Evolutionary conservation across 805 yeast genomes (phyloP).

Genomic region (Metschnikowia gelsemii): DNA sequence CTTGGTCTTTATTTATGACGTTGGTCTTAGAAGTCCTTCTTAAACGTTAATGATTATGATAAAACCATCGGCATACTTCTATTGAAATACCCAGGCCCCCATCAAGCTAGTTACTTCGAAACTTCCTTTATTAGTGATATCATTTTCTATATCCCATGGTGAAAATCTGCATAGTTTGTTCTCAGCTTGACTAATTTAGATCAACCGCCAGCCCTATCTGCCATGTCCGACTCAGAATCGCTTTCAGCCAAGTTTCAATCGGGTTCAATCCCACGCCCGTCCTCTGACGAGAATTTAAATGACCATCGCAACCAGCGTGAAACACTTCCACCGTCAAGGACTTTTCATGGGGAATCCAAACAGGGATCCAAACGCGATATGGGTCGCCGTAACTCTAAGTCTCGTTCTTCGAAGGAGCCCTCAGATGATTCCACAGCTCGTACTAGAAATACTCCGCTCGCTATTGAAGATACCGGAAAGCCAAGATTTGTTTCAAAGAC

Average conservation of each 20-base stretch:
- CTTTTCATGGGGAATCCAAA: constrained; percentile 5
- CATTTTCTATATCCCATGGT: too few relatives aligned
- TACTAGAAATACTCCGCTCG: constrained; percentile 16
- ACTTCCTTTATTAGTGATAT: too few relatives aligned
- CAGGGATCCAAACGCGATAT: constrained; percentile 15
- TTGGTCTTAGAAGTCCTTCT: too few relatives aligned
- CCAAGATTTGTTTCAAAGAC: constrained; percentile 37
- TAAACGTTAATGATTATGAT: too few relatives aligned
- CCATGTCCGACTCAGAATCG: constrained; percentile 44
- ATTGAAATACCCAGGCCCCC: too few relatives aligned
- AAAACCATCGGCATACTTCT: too few relatives aligned
- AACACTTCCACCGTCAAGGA: constrained; percentile 30
- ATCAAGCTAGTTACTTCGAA: too few relatives aligned
- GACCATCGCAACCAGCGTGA: constrained; percentile 42
- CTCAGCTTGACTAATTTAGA: too few relatives aligned
- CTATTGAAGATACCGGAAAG: constrained; percentile 19
- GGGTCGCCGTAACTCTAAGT: constrained; percentile 28
- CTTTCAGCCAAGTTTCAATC: constrained; percentile 25
- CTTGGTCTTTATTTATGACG: too few relatives aligned
- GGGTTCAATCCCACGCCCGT: constrained; percentile 18
- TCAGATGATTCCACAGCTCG: constrained; percentile 13
- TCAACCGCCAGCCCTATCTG: too few relatives aligned
- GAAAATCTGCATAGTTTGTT: too few relatives aligned
- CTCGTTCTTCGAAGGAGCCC: constrained; percentile 46
- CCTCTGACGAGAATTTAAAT: constrained; percentile 35